These are phyloP conservation scores for Trichophyton rubrum DNA, from an alignment of 2,329 filamentous ascomycete species.

Conservation along the genomic window DNA sequence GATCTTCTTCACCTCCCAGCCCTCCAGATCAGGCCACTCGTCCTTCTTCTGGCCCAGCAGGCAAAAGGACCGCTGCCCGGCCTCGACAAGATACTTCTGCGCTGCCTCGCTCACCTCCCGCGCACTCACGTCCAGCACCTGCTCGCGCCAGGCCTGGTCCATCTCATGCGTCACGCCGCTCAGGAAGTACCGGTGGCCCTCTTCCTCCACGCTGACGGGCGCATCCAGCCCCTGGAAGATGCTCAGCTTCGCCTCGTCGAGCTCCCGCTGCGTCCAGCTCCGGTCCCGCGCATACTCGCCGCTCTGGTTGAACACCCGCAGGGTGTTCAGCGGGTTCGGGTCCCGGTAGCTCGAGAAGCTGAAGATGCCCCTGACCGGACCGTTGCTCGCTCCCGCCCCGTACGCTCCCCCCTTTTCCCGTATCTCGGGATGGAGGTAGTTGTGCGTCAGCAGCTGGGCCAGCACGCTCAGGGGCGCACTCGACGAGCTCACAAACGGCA, in stretches of 20 bases:
- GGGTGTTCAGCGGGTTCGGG: constrained; percentile 79
- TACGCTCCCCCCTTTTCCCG: constrained; percentile 96
- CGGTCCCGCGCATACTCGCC: constrained; percentile 73
- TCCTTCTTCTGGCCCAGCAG: constrained; percentile 76
- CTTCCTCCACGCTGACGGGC: constrained; percentile 70
- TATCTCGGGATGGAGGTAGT: constrained; percentile 92
- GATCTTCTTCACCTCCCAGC: constrained; percentile 67
- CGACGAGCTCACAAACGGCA: constrained; percentile 63
- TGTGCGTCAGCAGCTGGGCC: constrained; percentile 85
- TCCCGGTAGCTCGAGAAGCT: constrained; percentile 96
- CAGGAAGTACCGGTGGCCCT: constrained; percentile 77
- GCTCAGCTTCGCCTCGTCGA: constrained; percentile 91
- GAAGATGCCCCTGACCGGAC: constrained; percentile 70
- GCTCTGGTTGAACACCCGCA: constrained; percentile 71
- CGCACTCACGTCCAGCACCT: constrained; percentile 71
- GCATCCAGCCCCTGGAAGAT: constrained; percentile 90
- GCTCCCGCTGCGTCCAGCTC: constrained; percentile 67
- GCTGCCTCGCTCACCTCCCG: constrained; percentile 71
- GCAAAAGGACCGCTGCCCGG: constrained; percentile 48
- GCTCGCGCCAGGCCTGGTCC: constrained; percentile 71
- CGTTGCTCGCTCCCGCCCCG: constrained; percentile 76
- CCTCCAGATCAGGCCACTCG: constrained; percentile 54
- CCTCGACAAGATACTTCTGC: constrained; percentile 65
- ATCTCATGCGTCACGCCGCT: constrained; percentile 77
- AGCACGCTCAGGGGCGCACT: constrained; percentile 77